Evolutionary conservation across 352 stramenopile species (phyloP).

Genomic region (Phytophthora ohioensis): DNA sequence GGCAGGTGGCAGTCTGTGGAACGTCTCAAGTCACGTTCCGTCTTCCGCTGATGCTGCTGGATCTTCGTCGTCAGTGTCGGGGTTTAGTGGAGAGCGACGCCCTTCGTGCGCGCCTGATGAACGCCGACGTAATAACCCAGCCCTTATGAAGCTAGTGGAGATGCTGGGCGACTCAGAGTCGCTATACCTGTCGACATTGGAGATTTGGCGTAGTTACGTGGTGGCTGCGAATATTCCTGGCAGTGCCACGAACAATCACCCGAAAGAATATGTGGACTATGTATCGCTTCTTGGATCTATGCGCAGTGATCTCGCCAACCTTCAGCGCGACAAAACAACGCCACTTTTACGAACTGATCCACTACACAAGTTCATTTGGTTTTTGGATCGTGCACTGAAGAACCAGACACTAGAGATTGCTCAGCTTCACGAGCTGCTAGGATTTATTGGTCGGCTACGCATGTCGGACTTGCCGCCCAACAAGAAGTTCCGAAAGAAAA

Average conservation of each 20-base stretch:
- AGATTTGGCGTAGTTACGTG: slow-evolving; percentile 85
- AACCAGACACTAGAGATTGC: slow-evolving; percentile 72
- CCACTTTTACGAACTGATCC: slow-evolving; percentile 73
- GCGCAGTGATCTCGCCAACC: slow-evolving; percentile 79
- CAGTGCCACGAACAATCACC: slow-evolving; percentile 51
- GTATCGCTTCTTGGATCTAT: slow-evolving; percentile 84
- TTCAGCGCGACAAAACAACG: slow-evolving; percentile 85
- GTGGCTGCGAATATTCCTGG: slow-evolving; percentile 77
- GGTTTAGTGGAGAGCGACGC: slow-evolving; percentile 40
- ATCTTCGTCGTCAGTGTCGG: slow-evolving; percentile 35
- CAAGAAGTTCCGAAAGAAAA: slow-evolving; percentile 85
- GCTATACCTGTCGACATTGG: slow-evolving; percentile 80
- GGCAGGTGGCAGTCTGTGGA: slow-evolving; percentile 58
- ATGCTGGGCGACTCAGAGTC: slow-evolving; percentile 87
- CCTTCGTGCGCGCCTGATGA: slow-evolving; percentile 64
- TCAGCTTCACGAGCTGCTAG: slow-evolving; percentile 78
- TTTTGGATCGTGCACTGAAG: slow-evolving; percentile 84
- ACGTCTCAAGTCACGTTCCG: slow-evolving; percentile 77
- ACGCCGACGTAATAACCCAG: slow-evolving; percentile 69
- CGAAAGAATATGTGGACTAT: slow-evolving; percentile 89
- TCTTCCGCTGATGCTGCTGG: slow-evolving; percentile 40
- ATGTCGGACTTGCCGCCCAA: slow-evolving; percentile 73
- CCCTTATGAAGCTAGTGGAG: slow-evolving; percentile 70
- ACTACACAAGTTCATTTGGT: slow-evolving; percentile 92
- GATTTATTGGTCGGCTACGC: slow-evolving; percentile 75